phyloP scores from a whole-genome alignment of 2,329 filamentous ascomycete species.

The Setomelanomma holmii region DNA sequence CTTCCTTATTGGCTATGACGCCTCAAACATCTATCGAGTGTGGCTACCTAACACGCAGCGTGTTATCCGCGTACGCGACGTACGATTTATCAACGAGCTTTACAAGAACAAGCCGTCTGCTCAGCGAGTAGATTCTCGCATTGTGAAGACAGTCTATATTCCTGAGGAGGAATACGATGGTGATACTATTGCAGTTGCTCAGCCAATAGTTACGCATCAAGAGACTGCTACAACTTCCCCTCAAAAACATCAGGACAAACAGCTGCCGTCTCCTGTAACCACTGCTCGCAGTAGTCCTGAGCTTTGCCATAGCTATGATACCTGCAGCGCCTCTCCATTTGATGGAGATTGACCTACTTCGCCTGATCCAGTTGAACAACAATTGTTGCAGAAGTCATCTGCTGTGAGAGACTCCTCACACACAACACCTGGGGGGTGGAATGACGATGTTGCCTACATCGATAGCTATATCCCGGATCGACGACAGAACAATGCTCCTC shows the following conservation, averaged over 20 bases:
- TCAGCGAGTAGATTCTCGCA: neutral
- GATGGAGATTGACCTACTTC: too few relatives aligned
- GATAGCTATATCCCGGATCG: too few relatives aligned
- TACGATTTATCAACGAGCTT: slow-evolving; percentile 6
- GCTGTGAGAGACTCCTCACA: too few relatives aligned
- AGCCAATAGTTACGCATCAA: neutral
- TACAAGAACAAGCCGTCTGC: slow-evolving; percentile 2
- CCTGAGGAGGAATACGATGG: slow-evolving; percentile 1
- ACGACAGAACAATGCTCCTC: too few relatives aligned
- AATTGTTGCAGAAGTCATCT: neutral
- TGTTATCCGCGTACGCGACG: slow-evolving; percentile 10
- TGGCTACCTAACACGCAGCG: slow-evolving; percentile 9
- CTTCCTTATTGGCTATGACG: slow-evolving; percentile 20
- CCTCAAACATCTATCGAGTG: slow-evolving; percentile 16
- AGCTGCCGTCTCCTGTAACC: neutral
- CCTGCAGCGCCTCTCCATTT: too few relatives aligned
- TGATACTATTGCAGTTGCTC: slow-evolving; percentile 1
- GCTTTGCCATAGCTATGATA: too few relatives aligned
- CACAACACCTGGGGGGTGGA: too few relatives aligned
- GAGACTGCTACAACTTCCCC: neutral
- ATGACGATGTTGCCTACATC: too few relatives aligned
- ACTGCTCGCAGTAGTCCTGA: neutral
- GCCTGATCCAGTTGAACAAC: neutral
- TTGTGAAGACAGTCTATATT: slow-evolving; percentile 1
- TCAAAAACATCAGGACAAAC: neutral